Conservation (phyloP, 768 basidiomycete species). For the Lentinula lateritia region DNA sequence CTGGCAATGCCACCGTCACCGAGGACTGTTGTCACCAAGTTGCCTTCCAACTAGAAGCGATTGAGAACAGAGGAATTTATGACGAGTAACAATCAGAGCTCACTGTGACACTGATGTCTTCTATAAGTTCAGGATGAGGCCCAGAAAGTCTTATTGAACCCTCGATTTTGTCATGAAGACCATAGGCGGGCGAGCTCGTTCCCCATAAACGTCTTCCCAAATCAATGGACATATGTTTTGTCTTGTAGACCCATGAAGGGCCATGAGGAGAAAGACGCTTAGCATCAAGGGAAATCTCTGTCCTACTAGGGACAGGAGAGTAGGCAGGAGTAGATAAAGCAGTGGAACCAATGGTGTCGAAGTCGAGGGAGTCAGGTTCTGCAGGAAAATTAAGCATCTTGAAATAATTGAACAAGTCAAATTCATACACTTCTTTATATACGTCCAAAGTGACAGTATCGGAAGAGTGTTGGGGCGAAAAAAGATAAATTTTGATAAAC, state of each 20-base stretch:
- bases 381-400: background rate
- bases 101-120: background rate
- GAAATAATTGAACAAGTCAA: background rate
- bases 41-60: background rate
- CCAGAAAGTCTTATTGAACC: background rate
- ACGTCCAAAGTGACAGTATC: background rate
- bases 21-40: background rate
- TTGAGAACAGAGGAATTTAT: background rate
- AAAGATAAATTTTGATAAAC: background rate
- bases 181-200: background rate
- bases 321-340: background rate
- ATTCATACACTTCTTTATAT: background rate
- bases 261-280: background rate
- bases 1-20: background rate
- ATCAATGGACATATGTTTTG: slow-evolving; percentile 3
- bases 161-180: background rate
- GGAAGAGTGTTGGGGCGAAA: background rate
- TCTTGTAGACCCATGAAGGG: background rate
- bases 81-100: background rate
- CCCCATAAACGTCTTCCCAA: slow-evolving; percentile 2
- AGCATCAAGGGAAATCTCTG: background rate
- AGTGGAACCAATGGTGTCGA: background rate
- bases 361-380: background rate
- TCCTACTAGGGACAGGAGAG: background rate
- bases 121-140: background rate